These are phyloP conservation scores for Mycena filopes DNA, from an alignment of 768 basidiomycete species.

Conservation along the genomic window DNA sequence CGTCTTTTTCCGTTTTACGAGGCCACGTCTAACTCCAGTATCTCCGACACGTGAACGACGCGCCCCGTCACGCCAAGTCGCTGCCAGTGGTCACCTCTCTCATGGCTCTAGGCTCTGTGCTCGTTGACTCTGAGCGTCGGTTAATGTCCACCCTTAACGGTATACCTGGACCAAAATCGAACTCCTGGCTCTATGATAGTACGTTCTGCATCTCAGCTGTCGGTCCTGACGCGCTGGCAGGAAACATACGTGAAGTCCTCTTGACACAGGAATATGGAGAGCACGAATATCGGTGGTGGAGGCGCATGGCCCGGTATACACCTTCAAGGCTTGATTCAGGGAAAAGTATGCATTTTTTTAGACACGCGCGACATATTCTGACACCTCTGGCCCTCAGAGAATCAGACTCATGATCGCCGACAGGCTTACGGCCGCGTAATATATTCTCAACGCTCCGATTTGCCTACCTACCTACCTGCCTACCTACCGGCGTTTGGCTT, in stretches of 20 bases:
- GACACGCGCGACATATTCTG: too few relatives aligned
- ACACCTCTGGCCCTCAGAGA: neutral
- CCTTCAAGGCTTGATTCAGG: slow-evolving; percentile 5
- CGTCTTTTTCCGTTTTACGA: too few relatives aligned
- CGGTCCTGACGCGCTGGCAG: too few relatives aligned
- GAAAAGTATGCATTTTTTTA: neutral
- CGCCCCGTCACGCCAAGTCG: too few relatives aligned
- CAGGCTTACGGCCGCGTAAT: neutral
- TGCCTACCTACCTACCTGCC: neutral
- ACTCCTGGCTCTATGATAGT: slow-evolving; percentile 1
- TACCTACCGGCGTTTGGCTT: neutral
- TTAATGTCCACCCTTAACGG: neutral
- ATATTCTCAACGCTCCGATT: slow-evolving; percentile 5
- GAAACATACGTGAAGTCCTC: slow-evolving; percentile 6
- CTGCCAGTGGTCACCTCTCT: too few relatives aligned
- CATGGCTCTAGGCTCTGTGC: too few relatives aligned
- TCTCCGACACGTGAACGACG: too few relatives aligned
- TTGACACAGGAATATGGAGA: slow-evolving; percentile 14
- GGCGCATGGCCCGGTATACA: slow-evolving; percentile 7
- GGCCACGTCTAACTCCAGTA: too few relatives aligned
- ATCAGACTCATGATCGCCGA: slow-evolving; percentile 9
- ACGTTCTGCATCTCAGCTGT: too few relatives aligned
- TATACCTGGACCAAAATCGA: neutral
- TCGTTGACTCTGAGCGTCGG: neutral
- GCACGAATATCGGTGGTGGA: slow-evolving; percentile 18